Evolutionary conservation across 2,329 filamentous ascomycete genomes (phyloP).

Genomic region (Penicillium sp.): DNA sequence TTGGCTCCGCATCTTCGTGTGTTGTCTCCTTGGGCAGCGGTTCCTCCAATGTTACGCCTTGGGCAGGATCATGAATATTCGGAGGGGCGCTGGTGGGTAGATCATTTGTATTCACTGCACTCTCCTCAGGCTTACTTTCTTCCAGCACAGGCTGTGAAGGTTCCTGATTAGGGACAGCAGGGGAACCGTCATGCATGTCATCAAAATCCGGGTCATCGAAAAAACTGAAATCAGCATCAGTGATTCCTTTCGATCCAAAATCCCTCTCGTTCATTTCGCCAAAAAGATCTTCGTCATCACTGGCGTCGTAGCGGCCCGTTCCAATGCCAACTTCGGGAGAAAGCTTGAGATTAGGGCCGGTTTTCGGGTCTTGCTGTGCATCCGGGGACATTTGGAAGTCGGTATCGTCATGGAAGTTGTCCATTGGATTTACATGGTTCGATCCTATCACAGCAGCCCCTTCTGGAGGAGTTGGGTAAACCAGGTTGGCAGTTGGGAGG

Average conservation of each 20-base stretch:
- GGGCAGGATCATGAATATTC: background rate
- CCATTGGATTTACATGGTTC: conserved; percentile 28
- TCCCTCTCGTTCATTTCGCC: conserved; percentile 56
- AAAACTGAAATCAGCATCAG: conserved; percentile 65
- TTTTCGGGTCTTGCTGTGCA: conserved; percentile 15
- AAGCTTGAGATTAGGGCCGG: conserved; percentile 17
- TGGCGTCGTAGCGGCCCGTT: conserved; percentile 43
- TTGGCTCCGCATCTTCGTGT: background rate
- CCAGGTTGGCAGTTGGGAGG: conserved; percentile 42
- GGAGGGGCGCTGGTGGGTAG: background rate
- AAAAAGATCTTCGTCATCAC: conserved; percentile 57
- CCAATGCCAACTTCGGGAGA: conserved; percentile 32
- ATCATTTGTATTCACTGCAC: conserved; percentile 8
- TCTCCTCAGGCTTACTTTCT: conserved; percentile 10
- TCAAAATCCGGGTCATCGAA: conserved; percentile 57
- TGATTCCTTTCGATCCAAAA: conserved; percentile 57
- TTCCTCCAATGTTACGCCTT: background rate
- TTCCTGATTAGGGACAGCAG: conserved; percentile 14
- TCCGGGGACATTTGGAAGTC: conserved; percentile 22
- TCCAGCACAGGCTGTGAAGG: conserved; percentile 13
- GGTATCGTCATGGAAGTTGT: conserved; percentile 32
- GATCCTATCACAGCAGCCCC: conserved; percentile 38
- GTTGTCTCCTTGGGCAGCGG: background rate
- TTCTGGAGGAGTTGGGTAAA: conserved; percentile 57
- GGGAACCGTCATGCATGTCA: conserved; percentile 16